Conservation (phyloP, 2,329 filamentous ascomycete species). For the Ambrosiella xylebori region DNA sequence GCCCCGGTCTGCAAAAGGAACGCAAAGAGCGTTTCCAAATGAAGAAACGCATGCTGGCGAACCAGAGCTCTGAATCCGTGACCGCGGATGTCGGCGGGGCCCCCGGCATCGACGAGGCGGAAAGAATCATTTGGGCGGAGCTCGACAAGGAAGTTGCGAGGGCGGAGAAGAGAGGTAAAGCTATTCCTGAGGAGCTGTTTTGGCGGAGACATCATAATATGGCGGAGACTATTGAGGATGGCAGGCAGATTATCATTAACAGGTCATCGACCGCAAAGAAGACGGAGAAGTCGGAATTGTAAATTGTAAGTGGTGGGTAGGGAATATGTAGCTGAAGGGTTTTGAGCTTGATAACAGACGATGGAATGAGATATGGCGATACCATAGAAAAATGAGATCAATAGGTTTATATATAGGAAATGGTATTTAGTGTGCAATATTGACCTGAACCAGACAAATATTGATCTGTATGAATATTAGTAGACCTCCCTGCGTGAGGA, state of each 20-base stretch:
- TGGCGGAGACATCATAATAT: conserved; percentile 44
- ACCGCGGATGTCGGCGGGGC: conserved; percentile 30
- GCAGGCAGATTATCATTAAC: conserved; percentile 36
- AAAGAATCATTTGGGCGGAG: conserved; percentile 45
- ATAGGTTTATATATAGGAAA: background rate
- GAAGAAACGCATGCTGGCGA: conserved; percentile 56
- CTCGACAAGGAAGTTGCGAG: conserved; percentile 47
- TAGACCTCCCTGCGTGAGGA: too few species aligned
- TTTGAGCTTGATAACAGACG: background rate
- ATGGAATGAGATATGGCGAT: background rate
- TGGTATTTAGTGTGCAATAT: background rate
- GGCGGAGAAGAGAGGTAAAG: conserved; percentile 21
- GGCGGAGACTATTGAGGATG: conserved; percentile 39
- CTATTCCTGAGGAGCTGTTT: conserved; percentile 35
- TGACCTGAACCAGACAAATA: too few species aligned
- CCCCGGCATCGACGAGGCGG: conserved; percentile 32
- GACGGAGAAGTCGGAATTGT: background rate
- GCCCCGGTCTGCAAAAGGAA: conserved; percentile 71
- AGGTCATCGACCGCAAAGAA: background rate
- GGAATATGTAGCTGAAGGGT: background rate
- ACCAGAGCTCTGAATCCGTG: conserved; percentile 49
- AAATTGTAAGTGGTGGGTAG: background rate
- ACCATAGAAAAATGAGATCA: background rate
- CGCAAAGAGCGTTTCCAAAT: conserved; percentile 63
- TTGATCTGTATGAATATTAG: too few species aligned